These are phyloP conservation scores for Fusarium virguliforme DNA, from an alignment of 2,329 filamentous ascomycete species.

Conservation along the genomic window DNA sequence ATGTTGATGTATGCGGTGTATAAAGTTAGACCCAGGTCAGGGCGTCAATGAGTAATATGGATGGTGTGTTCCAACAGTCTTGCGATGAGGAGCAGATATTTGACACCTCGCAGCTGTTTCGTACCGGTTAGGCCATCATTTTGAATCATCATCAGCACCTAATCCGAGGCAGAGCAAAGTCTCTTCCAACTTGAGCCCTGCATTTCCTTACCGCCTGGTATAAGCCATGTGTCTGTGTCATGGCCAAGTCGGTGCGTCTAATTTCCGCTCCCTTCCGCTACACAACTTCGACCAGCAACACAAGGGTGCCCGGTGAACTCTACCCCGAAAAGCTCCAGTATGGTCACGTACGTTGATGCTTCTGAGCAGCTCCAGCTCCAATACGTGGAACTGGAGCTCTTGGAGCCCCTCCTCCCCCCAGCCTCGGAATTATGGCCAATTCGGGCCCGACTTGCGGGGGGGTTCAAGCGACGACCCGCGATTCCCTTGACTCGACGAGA, in stretches of 20 bases:
- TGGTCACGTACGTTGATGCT: conserved; percentile 20
- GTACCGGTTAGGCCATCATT: background rate
- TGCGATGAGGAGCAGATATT: conserved; percentile 7
- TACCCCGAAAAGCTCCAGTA: conserved; percentile 4
- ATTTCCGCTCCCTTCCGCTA: conserved; percentile 8
- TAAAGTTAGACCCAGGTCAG: conserved; percentile 47
- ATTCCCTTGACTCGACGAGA: conserved; percentile 8
- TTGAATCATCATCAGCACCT: background rate
- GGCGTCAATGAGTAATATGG: conserved; percentile 42
- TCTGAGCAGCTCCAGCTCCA: conserved; percentile 17
- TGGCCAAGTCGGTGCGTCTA: conserved; percentile 8
- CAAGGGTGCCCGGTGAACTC: conserved; percentile 13
- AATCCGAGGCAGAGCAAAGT: background rate
- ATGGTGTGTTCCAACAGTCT: conserved; percentile 6
- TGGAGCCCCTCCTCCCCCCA: background rate
- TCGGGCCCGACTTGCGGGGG: conserved; percentile 36
- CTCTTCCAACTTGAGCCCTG: background rate
- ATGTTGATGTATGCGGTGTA: conserved; percentile 34
- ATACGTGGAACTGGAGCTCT: conserved; percentile 15
- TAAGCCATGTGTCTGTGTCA: background rate
- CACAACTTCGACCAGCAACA: conserved; percentile 27
- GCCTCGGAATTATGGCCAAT: conserved; percentile 31
- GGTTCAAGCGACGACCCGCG: conserved; percentile 21
- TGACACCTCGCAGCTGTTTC: background rate
- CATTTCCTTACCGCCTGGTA: background rate